Evolutionary conservation across 2,329 filamentous ascomycete genomes (phyloP).

Genomic region (Pyrenochaeta sp.): DNA sequence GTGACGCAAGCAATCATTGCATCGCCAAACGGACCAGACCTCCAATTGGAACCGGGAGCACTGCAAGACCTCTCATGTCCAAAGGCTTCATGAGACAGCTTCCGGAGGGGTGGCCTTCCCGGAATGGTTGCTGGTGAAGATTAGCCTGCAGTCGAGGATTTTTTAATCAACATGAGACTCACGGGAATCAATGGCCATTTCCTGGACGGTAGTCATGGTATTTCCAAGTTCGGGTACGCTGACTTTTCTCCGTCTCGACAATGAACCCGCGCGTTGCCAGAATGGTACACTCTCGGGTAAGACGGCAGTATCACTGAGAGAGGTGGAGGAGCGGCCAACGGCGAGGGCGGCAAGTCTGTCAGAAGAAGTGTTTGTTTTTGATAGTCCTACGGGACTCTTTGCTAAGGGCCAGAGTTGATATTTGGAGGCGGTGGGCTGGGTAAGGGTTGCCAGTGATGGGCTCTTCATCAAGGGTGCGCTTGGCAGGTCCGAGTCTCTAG

Average conservation of each 20-base stretch:
- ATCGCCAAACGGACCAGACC: constrained; percentile 50
- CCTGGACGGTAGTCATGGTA: constrained; percentile 51
- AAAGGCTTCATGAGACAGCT: constrained; percentile 43
- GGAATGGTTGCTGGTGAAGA: constrained; percentile 48
- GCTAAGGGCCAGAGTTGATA: constrained; percentile 51
- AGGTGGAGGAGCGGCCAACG: constrained; percentile 49
- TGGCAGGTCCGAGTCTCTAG: constrained; percentile 29
- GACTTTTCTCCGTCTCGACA: constrained; percentile 51
- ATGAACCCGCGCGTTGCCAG: constrained; percentile 48
- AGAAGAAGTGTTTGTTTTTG: constrained; percentile 27
- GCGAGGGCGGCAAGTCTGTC: constrained; percentile 49
- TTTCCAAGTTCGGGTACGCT: constrained; percentile 51
- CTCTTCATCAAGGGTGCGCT: constrained; percentile 31
- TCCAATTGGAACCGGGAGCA: constrained; percentile 50
- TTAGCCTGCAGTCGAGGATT: constrained; percentile 19
- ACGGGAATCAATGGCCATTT: constrained; percentile 51
- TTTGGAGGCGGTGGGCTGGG: constrained; percentile 32
- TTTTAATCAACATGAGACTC: constrained; percentile 21
- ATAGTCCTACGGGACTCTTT: constrained; percentile 36
- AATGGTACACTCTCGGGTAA: constrained; percentile 41
- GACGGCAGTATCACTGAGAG: constrained; percentile 51
- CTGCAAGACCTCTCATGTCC: constrained; percentile 51
- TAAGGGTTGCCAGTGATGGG: constrained; percentile 38
- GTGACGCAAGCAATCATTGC: constrained; percentile 51
- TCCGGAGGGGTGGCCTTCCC: constrained; percentile 50